Conservation (phyloP, 2,329 filamentous ascomycete genomes). For the Monosporascus sp. region DNA sequence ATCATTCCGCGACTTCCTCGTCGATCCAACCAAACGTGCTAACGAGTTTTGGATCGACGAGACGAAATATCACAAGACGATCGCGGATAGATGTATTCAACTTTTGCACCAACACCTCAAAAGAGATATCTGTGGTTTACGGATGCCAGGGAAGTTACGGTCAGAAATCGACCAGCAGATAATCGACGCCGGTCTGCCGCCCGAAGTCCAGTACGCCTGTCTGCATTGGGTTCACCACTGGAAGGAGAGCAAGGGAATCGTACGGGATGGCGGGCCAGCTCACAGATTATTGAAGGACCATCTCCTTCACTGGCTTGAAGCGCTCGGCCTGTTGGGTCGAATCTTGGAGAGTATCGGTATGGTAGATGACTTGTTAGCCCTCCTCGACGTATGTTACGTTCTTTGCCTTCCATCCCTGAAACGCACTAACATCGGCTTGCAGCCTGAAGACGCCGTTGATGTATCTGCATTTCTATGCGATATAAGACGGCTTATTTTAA, state of each 20-base stretch:
- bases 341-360: not conserved
- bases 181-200: not conserved
- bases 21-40: slow-evolving; percentile 19
- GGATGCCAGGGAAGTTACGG: no score
- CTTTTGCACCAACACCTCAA: slow-evolving; percentile 9
- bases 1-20: slow-evolving; percentile 35
- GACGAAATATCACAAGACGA: slow-evolving; percentile 20
- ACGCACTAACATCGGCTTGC: no score
- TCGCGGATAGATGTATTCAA: slow-evolving; percentile 29
- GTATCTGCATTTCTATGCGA: no score
- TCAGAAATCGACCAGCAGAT: not conserved
- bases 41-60: slow-evolving; percentile 32
- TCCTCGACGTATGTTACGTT: no score
- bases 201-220: slow-evolving; percentile 23
- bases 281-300: slow-evolving; percentile 25
- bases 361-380: no score
- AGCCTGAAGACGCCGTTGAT: no score
- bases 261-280: slow-evolving; percentile 16
- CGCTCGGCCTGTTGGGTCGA: not conserved
- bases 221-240: slow-evolving; percentile 27
- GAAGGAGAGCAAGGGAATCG: slow-evolving; percentile 15
- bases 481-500: no score
- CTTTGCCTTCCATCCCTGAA: no score
- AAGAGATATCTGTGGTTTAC: slow-evolving; percentile 28
- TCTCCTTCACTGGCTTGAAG: slow-evolving; percentile 14